These are phyloP conservation scores for Colletotrichum brevisporum DNA, from an alignment of 2,329 filamentous ascomycete species.

Conservation along the genomic window DNA sequence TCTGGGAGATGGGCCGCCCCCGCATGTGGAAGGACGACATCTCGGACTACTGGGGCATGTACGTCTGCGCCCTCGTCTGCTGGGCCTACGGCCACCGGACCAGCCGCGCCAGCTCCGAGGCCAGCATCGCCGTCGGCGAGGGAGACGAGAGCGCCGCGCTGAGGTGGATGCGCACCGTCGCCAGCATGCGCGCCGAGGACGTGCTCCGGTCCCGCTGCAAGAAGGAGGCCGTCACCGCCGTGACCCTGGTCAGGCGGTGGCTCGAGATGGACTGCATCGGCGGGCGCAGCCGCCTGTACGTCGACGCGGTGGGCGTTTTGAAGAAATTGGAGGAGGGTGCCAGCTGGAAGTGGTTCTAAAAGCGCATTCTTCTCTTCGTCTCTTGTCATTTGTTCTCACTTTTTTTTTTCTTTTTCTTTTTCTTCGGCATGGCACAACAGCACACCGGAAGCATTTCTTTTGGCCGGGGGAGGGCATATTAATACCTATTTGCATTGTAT, in stretches of 20 bases:
- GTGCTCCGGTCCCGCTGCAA: slow-evolving; percentile 55
- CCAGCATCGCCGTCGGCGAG: slow-evolving; percentile 39
- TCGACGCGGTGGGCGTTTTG: slow-evolving; percentile 68
- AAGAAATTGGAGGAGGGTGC: slow-evolving; percentile 63
- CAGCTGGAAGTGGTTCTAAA: slow-evolving; percentile 38
- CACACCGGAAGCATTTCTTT: slow-evolving; percentile 10
- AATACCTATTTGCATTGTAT: slow-evolving; percentile 32
- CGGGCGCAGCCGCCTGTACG: slow-evolving; percentile 63
- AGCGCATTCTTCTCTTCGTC: neutral
- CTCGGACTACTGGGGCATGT: slow-evolving; percentile 68
- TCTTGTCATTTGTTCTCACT: neutral
- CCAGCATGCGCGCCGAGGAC: slow-evolving; percentile 56
- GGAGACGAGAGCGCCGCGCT: slow-evolving; percentile 46
- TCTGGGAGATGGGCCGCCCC: slow-evolving; percentile 32
- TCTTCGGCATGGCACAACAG: slow-evolving; percentile 17
- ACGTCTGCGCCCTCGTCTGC: slow-evolving; percentile 71
- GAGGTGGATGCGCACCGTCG: slow-evolving; percentile 57
- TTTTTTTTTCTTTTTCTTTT: neutral
- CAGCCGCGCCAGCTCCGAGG: slow-evolving; percentile 37
- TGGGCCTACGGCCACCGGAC: slow-evolving; percentile 67
- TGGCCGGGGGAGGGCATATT: slow-evolving; percentile 2
- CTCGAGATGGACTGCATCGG: slow-evolving; percentile 66
- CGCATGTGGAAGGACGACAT: slow-evolving; percentile 53
- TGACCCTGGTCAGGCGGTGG: slow-evolving; percentile 62
- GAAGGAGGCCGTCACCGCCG: slow-evolving; percentile 59